phyloP scores from a whole-genome alignment of 805 yeast genomes.

The Candida qinlingensis region DNA sequence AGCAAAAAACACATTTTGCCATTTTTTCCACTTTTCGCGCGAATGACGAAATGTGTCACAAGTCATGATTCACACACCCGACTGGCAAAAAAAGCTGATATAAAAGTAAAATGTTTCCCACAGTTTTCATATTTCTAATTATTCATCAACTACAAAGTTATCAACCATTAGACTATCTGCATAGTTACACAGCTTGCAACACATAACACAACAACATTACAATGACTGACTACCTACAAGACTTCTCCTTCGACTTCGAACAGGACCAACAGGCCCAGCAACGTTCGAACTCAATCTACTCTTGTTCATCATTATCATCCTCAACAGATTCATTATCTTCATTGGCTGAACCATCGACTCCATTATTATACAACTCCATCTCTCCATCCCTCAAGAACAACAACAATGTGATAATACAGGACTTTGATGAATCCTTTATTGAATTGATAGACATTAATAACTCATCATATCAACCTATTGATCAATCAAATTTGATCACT shows the following conservation, averaged over 20 bases:
- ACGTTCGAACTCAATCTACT: slow-evolving; percentile 10
- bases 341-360: slow-evolving; percentile 19
- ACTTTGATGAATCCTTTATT: slow-evolving; percentile 20
- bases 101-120: not conserved
- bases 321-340: slow-evolving; percentile 15
- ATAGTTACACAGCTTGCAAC: not conserved
- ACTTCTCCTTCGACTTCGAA: slow-evolving; percentile 11
- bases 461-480: slow-evolving; percentile 3
- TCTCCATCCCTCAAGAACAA: slow-evolving; percentile 16
- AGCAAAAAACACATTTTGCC: not conserved
- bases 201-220: not conserved
- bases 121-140: too few relatives aligned
- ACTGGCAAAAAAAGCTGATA: not conserved
- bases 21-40: slow-evolving; percentile 1
- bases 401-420: slow-evolving; percentile 9
- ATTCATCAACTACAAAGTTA: not conserved
- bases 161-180: too few relatives aligned
- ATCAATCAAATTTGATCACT: slow-evolving; percentile 4
- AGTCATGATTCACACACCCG: not conserved
- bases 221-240: slow-evolving; percentile 13
- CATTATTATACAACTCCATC: slow-evolving; percentile 23
- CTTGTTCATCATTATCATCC: slow-evolving; percentile 15
- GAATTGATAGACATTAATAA: slow-evolving; percentile 16
- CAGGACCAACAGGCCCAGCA: slow-evolving; percentile 9
- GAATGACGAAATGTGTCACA: slow-evolving; percentile 8